phyloP scores from a whole-genome alignment of 345 rosid species.

The Brassica napus region DNA sequence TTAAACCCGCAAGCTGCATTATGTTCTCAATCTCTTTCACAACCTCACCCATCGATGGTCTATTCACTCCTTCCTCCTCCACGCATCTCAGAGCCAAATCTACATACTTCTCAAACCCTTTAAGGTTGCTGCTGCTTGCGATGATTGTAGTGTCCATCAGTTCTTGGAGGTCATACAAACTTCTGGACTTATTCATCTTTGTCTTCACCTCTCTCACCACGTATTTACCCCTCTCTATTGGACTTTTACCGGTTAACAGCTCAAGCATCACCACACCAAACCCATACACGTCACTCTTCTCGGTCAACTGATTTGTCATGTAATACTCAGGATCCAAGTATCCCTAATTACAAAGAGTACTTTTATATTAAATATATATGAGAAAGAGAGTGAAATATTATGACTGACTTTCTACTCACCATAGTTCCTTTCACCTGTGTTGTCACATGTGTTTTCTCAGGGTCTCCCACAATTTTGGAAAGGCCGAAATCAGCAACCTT shows the following conservation, averaged over 20 bases:
- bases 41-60: conserved; percentile 80
- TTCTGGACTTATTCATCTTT: conserved; percentile 58
- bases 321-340: conserved; percentile 94
- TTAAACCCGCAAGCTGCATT: conserved; percentile 61
- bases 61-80: conserved; percentile 52
- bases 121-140: conserved; percentile 43
- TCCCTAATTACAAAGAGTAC: conserved; percentile 45
- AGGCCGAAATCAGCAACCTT: conserved; percentile 97
- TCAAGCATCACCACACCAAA: conserved; percentile 89
- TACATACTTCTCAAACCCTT: conserved; percentile 62
- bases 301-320: conserved; percentile 88
- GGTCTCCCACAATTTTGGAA: conserved; percentile 65
- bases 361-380: background rate
- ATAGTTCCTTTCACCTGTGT: conserved; percentile 98
- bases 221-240: conserved; percentile 77
- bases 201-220: conserved; percentile 74
- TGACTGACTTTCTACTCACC: conserved; percentile 49
- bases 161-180: conserved; percentile 60
- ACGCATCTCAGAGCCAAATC: conserved; percentile 69
- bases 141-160: conserved; percentile 63
- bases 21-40: conserved; percentile 74
- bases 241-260: conserved; percentile 66
- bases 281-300: conserved; percentile 93
- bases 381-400: background rate
- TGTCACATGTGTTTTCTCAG: conserved; percentile 66